Conservation (phyloP, 164 flowering plant species). For the Kalanchoe fedtschenkoi region DNA sequence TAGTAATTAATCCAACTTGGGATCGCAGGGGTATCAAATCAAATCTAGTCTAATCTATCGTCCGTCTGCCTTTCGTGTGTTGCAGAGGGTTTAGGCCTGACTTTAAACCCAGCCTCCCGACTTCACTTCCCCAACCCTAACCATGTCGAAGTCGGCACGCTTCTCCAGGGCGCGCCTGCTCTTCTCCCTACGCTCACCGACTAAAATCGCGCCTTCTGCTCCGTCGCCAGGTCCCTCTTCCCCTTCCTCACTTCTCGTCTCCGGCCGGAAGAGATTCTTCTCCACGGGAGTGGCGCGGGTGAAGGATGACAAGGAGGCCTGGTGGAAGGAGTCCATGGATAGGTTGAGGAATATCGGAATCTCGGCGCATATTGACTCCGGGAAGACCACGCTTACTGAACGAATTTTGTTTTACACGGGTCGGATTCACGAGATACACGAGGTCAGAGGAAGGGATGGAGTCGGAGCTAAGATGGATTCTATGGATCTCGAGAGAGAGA, state of each 20-base stretch:
- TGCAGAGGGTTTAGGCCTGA: no score
- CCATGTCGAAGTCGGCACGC: slow-evolving; percentile 38
- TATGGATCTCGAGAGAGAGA: slow-evolving; percentile 97
- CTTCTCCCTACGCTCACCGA: slow-evolving; percentile 24
- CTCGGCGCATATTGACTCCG: slow-evolving; percentile 95
- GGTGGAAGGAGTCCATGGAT: slow-evolving; percentile 82
- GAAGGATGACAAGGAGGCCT: slow-evolving; percentile 55
- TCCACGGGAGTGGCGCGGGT: slow-evolving; percentile 43
- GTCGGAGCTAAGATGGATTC: slow-evolving; percentile 99
- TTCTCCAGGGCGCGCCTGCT: slow-evolving; percentile 43
- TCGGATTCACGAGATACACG: slow-evolving; percentile 90
- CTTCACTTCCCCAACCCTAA: slow-evolving; percentile 6
- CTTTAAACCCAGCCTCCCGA: no score
- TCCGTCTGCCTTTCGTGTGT: no score
- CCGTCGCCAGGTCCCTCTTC: slow-evolving; percentile 17
- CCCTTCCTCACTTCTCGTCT: slow-evolving; percentile 27
- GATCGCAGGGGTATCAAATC: no score
- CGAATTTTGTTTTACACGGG: slow-evolving; percentile 82
- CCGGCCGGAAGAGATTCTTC: slow-evolving; percentile 38
- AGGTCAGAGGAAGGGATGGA: slow-evolving; percentile 88
- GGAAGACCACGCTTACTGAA: slow-evolving; percentile 94
- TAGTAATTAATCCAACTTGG: no score
- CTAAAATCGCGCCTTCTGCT: not conserved
- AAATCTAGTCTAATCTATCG: no score
- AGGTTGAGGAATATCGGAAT: slow-evolving; percentile 86